Evolutionary conservation across 164 flowering plant species (phyloP).

Genomic region (Magnolia officinalis): DNA sequence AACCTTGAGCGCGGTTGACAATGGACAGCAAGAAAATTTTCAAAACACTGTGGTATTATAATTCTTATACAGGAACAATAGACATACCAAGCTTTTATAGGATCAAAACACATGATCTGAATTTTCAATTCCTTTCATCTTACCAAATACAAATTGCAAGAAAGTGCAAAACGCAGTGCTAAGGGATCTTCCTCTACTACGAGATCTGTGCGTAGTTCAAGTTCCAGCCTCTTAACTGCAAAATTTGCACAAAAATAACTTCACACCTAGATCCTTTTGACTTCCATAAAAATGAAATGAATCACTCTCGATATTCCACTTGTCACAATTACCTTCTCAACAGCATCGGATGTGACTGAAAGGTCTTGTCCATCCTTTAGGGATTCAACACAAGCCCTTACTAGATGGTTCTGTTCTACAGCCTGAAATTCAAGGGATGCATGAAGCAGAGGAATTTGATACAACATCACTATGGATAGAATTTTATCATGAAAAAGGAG

Average conservation of each 20-base stretch:
- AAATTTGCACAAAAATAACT: constrained; percentile 1
- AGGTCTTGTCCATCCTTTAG: constrained; percentile 27
- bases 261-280: not conserved
- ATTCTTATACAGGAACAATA: too few relatives aligned
- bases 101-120: too few relatives aligned
- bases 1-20: too few relatives aligned
- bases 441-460: not conserved
- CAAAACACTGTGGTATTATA: too few relatives aligned
- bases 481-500: not conserved
- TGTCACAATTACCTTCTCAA: constrained; percentile 33
- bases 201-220: constrained; percentile 16
- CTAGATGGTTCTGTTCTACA: constrained; percentile 34
- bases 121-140: not conserved
- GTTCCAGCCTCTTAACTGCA: constrained; percentile 39
- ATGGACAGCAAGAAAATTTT: too few relatives aligned
- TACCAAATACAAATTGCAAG: not conserved
- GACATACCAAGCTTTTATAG: too few relatives aligned
- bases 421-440: constrained; percentile 26
- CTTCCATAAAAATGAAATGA: constrained; percentile 6
- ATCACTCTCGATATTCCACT: not conserved
- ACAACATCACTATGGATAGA: not conserved
- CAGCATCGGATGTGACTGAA: constrained; percentile 21
- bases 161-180: not conserved
- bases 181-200: not conserved
- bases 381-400: constrained; percentile 35